Conservation (phyloP, 768 basidiomycete species). For the Mycena rebaudengoi region DNA sequence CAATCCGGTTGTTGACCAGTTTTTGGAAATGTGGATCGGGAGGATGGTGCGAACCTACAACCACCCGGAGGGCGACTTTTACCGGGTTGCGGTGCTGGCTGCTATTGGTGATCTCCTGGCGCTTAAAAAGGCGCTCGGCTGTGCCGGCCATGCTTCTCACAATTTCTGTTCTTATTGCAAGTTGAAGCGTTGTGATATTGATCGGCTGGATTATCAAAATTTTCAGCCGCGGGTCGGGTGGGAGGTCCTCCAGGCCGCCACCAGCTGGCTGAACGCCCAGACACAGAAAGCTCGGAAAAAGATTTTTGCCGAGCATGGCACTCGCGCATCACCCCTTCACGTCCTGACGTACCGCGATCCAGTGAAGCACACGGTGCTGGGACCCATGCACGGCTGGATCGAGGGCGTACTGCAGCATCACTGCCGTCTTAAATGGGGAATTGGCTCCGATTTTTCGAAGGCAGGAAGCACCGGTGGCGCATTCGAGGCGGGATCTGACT, state of each 20-base stretch:
- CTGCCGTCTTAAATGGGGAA: too few species aligned
- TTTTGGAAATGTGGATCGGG: not conserved
- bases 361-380: too few species aligned
- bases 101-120: too few species aligned
- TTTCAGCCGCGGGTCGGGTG: slow-evolving; percentile 12
- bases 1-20: not conserved
- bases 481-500: not conserved
- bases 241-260: slow-evolving; percentile 10
- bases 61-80: too few species aligned
- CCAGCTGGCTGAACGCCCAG: slow-evolving; percentile 17
- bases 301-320: slow-evolving; percentile 1
- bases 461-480: too few species aligned
- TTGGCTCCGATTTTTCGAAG: slow-evolving; percentile 1
- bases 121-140: slow-evolving; percentile 21
- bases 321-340: slow-evolving; percentile 19
- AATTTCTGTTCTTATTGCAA: slow-evolving; percentile 27
- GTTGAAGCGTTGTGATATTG: not conserved
- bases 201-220: slow-evolving; percentile 5
- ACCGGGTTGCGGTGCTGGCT: too few species aligned
- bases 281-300: not conserved
- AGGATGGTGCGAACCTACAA: not conserved
- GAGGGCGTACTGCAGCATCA: too few species aligned
- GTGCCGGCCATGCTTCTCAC: not conserved
- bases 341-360: slow-evolving; percentile 21
- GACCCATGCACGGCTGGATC: too few species aligned